Base-by-base conservation (phyloP, 257 asterid genomes). In the Scutellaria galericulata region DNA sequence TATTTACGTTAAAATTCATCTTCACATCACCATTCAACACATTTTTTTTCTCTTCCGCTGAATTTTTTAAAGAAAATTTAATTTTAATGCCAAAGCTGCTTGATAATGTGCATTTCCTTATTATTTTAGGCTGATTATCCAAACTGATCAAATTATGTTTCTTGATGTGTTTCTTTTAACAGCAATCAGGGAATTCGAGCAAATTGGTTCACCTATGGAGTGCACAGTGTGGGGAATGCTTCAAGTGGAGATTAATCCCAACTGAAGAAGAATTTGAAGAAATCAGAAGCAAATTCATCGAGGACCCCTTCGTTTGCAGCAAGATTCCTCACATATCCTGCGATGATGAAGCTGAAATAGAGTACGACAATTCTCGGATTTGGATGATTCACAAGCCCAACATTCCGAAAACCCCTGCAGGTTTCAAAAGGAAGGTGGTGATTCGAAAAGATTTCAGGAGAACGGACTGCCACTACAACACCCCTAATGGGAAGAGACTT, bases 381-480 rank as follows among this genome's bases (percentile, higher is more conserved):
- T 90, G 95, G 96, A 87, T 72, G 39, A 74, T 76, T 1, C 91
- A 90, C 83, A 83, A 72, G 76, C 95, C 90, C 27, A 83, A 81
- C 51, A 22, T 80, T 13, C 95, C 95, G 0, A 83, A 79, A 78
- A 75, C 92, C 8, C 95, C 96, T 1, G 18, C 27, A 0, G 90
- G 95, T 2, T 90, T 88, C 75, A 81, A 76, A 75, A 80, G 87
- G 68, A 56, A 48, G 2, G 2, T 82, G 69, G 76, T 71, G 8
- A 44, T 85, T 76, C 79, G 95, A 62, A 85, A 48, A 18, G 79
- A 78, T 70, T 68, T 14, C 35, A 52, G 83, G 8, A 86, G 71
- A 60, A 39, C 83, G 67, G 96, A 88, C 56, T 77, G 82, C 70
- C 81, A 83, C 39, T 87, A 88, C 45, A 20, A 53, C 7, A 35